Conservation (phyloP, 2,329 filamentous ascomycete species). For the Beauveria asiatica region DNA sequence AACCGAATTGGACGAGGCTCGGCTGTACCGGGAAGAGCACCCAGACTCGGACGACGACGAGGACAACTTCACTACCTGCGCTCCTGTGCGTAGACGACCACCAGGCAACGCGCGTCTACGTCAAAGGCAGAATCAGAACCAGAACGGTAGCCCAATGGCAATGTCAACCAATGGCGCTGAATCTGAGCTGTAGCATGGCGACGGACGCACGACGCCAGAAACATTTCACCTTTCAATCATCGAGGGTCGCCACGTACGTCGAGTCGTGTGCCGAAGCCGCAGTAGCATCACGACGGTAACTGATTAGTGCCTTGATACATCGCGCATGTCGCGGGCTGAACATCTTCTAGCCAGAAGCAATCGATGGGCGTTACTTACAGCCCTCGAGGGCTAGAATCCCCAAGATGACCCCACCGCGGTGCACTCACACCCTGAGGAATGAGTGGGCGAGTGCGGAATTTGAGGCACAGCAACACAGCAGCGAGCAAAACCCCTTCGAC, state of each 20-base stretch:
- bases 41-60: conserved; percentile 52
- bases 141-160: conserved; percentile 50
- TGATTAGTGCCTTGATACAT: not conserved
- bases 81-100: conserved; percentile 34
- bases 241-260: not conserved
- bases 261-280: not conserved
- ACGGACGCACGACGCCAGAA: conserved; percentile 6
- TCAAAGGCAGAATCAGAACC: conserved; percentile 39
- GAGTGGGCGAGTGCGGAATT: no score
- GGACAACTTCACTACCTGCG: conserved; percentile 35
- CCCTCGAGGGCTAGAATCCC: not conserved
- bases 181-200: conserved; percentile 39
- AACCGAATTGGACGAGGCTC: conserved; percentile 75
- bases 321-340: not conserved
- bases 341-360: no score
- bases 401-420: not conserved
- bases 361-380: no score
- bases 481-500: no score
- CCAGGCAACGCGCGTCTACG: conserved; percentile 33
- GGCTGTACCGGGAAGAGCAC: conserved; percentile 43
- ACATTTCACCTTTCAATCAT: not conserved
- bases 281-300: not conserved
- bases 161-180: conserved; percentile 49
- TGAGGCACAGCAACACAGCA: no score
- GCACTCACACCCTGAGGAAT: not conserved